Base-by-base conservation (phyloP, 1,139 yeast genomes). In the Debaryomyces udenii region DNA sequence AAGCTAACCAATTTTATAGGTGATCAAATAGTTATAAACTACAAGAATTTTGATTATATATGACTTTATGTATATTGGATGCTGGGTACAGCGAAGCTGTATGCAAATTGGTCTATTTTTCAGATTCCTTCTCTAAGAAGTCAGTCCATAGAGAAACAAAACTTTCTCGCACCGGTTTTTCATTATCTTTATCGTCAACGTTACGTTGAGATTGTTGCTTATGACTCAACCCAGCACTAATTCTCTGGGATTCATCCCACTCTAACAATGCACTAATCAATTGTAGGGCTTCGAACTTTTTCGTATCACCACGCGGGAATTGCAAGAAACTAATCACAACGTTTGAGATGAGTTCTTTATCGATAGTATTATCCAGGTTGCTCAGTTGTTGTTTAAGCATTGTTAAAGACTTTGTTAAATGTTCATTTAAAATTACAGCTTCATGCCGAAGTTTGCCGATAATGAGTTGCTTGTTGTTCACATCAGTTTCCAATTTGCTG, bases 391-490 rank as follows among this genome's bases (percentile, higher is more conserved):
- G 90, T 44, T 93, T 81, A 62, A 91, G 70, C 74, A 72, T 69
- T 13, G 90, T 81, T 44, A 94, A 66, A 1, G 98, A 95, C 57
- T 93, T 91, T 13, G 96, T 90, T 44, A 93, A 68, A 66, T 93
- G 99, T 57, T 93, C 99, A 59, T 93, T 93, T 42, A 91, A 68
- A 24, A 89, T 88, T n/a, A 93, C 93, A 1, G 96, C 95, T 62
- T 93, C 98, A 59, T 93, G 98, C 41, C 98, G 80, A 40, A 93
- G 74, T 59, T 93, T 93, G 3, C 98, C 98, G 38, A 93, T 80
- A 40, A 83, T 76, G 20, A 90, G 69, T 47, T 82, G 91, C 61
- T 89, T 90, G 48, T 83, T 89, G 51, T 86, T 86, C 3, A 69
- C 48, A 33, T 76, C 72, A 6, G 57, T 52, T 28, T 64, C 55